phyloP scores from a whole-genome alignment of 1,284 basidiomycete species.

The Vanrija pseudolonga region DNA sequence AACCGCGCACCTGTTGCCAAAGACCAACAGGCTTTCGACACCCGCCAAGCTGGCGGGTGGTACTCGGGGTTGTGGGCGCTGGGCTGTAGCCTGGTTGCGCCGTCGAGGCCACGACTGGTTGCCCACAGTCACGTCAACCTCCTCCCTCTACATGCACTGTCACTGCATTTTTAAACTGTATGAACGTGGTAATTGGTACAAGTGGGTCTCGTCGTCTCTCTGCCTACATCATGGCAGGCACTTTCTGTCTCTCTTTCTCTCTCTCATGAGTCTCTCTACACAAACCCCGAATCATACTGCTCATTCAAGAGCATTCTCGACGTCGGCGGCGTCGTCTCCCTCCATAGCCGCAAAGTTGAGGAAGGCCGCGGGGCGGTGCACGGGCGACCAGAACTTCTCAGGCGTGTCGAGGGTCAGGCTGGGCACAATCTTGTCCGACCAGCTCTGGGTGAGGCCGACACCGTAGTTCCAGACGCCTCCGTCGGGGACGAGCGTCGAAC shows the following conservation, averaged over 20 bases:
- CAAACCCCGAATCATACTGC: not conserved
- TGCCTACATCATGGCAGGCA: not conserved
- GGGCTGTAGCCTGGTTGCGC: too few species aligned
- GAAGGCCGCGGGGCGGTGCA: slow-evolving; percentile 85
- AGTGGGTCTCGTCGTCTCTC: not conserved
- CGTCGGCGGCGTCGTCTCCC: slow-evolving; percentile 77
- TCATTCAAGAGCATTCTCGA: slow-evolving; percentile 63
- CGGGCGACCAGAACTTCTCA: slow-evolving; percentile 90
- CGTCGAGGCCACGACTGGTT: too few species aligned
- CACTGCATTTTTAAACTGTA: slow-evolving; percentile 1
- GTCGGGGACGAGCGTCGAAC: slow-evolving; percentile 85
- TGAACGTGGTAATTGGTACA: not conserved
- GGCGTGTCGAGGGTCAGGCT: slow-evolving; percentile 87
- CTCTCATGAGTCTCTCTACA: not conserved
- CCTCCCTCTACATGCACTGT: not conserved
- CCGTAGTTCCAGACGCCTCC: slow-evolving; percentile 93
- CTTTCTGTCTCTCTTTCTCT: not conserved
- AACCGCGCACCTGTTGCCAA: too few species aligned
- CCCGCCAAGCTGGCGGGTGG: too few species aligned
- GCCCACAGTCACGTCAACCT: too few species aligned
- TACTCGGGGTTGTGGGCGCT: too few species aligned
- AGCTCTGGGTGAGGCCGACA: slow-evolving; percentile 84
- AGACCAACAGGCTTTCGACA: too few species aligned
- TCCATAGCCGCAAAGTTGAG: slow-evolving; percentile 85
- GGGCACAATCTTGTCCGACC: slow-evolving; percentile 80